phyloP scores from a whole-genome alignment of 2,329 filamentous ascomycete species.

The Amauroascus niger region DNA sequence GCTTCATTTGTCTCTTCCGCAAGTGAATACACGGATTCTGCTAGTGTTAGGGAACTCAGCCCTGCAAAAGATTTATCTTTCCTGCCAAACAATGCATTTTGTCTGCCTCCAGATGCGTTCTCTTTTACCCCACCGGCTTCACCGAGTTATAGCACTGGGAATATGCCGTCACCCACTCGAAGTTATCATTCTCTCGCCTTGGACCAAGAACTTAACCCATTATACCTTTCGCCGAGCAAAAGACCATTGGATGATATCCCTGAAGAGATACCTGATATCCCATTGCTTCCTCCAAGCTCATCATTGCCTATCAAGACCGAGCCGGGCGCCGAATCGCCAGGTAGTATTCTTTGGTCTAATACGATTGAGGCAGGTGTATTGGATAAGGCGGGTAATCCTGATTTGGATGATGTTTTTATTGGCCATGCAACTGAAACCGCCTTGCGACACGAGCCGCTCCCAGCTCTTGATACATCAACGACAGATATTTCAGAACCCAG shows the following conservation, averaged over 20 bases:
- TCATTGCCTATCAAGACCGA: conserved; percentile 15
- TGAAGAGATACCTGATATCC: conserved; percentile 25
- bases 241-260: conserved; percentile 24
- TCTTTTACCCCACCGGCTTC: conserved; percentile 42
- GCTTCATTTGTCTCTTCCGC: conserved; percentile 33
- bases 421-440: conserved; percentile 26
- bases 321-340: conserved; percentile 17
- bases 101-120: conserved; percentile 34
- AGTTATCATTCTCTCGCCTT: conserved; percentile 33
- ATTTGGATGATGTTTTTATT: conserved; percentile 35
- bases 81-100: conserved; percentile 26
- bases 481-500: conserved; percentile 30
- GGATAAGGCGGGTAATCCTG: conserved; percentile 28
- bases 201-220: conserved; percentile 30
- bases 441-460: conserved; percentile 27
- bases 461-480: conserved; percentile 24
- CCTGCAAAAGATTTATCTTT: conserved; percentile 27
- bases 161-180: conserved; percentile 30
- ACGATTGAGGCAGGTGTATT: conserved; percentile 29
- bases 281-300: conserved; percentile 18
- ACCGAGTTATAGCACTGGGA: conserved; percentile 34
- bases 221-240: conserved; percentile 30
- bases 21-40: conserved; percentile 32
- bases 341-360: conserved; percentile 30
- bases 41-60: conserved; percentile 31